Percentiles rank a stretch among this genome's conserved stretches.
Conservation (phyloP, 441 rosid species). For the Melastoma candidum region DNA sequence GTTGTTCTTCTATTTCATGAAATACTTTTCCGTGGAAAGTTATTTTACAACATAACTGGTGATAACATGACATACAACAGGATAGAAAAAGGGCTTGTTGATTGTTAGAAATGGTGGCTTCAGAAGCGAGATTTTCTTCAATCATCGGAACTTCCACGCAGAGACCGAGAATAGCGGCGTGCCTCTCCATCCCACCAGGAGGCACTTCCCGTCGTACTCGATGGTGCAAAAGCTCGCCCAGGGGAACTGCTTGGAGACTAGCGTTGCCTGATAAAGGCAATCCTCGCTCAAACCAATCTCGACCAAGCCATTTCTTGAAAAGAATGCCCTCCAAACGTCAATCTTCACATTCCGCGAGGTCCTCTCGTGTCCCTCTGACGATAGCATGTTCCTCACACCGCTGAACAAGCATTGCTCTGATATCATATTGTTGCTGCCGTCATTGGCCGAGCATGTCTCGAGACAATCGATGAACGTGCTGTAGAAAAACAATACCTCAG, state of each 20-base stretch:
- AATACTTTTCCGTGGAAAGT: too few species aligned
- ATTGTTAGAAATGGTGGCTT: too few species aligned
- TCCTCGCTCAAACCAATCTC: slow-evolving; percentile 37
- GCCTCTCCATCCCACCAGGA: slow-evolving; percentile 44
- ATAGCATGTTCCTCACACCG: slow-evolving; percentile 27
- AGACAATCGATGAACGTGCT: slow-evolving; percentile 36
- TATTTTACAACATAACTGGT: too few species aligned
- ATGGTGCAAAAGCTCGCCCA: slow-evolving; percentile 21
- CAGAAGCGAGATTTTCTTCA: too few species aligned
- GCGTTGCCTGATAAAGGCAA: slow-evolving; percentile 29
- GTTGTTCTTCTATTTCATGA: too few species aligned
- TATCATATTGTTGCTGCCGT: slow-evolving; percentile 8
- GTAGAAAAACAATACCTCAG: slow-evolving; percentile 38
- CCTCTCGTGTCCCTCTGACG: slow-evolving; percentile 30
- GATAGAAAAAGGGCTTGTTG: too few species aligned
- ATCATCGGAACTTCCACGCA: slow-evolving; percentile 36
- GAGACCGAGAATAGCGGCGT: slow-evolving; percentile 39
- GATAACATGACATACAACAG: too few species aligned
- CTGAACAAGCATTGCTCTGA: slow-evolving; percentile 15
- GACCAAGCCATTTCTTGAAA: slow-evolving; percentile 34
- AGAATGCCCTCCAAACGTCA: slow-evolving; percentile 41
- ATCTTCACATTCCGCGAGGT: slow-evolving; percentile 29
- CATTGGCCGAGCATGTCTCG: slow-evolving; percentile 22
- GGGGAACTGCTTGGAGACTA: slow-evolving; percentile 24
- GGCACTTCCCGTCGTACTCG: slow-evolving; percentile 23